Evolutionary conservation across 306 rosid genomes (phyloP).

Genomic region (Lathyrus aphaca): DNA sequence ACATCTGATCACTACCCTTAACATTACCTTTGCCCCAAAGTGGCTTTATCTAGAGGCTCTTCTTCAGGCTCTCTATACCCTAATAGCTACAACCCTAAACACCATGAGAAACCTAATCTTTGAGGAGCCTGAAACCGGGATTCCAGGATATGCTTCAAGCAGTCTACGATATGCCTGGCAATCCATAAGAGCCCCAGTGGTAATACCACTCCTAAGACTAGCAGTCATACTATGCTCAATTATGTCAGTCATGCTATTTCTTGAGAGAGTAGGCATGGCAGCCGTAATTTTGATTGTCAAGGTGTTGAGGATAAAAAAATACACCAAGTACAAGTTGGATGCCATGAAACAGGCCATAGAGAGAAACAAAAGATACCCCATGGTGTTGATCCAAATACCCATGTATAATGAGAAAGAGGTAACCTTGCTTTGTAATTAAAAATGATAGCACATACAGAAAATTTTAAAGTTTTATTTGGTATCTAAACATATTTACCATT

Average conservation of each 20-base stretch:
- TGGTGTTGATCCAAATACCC: constrained; percentile 63
- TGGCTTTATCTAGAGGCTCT: constrained; percentile 42
- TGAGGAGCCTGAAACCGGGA: constrained; percentile 45
- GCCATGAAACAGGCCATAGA: constrained; percentile 48
- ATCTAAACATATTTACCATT: constrained; percentile 24
- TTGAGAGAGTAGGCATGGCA: constrained; percentile 58
- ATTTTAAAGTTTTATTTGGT: neutral
- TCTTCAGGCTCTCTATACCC: constrained; percentile 41
- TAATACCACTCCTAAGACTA: constrained; percentile 51
- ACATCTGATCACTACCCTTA: constrained; percentile 37
- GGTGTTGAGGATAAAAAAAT: constrained; percentile 52
- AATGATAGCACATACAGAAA: constrained; percentile 14
- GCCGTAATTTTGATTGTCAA: constrained; percentile 46
- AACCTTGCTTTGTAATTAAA: constrained; percentile 23
- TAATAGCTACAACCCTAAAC: constrained; percentile 26
- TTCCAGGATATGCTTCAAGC: constrained; percentile 42
- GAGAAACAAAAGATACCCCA: constrained; percentile 50
- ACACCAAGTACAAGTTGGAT: constrained; percentile 57
- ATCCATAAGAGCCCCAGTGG: constrained; percentile 49
- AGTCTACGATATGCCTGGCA: constrained; percentile 54
- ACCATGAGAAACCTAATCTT: constrained; percentile 53
- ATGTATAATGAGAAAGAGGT: constrained; percentile 74
- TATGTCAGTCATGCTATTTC: constrained; percentile 61
- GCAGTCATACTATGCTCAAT: constrained; percentile 52
- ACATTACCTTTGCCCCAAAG: constrained; percentile 35